Evolutionary conservation across 768 basidiomycete genomes (phyloP).

Genomic region (Paxillus involutus): DNA sequence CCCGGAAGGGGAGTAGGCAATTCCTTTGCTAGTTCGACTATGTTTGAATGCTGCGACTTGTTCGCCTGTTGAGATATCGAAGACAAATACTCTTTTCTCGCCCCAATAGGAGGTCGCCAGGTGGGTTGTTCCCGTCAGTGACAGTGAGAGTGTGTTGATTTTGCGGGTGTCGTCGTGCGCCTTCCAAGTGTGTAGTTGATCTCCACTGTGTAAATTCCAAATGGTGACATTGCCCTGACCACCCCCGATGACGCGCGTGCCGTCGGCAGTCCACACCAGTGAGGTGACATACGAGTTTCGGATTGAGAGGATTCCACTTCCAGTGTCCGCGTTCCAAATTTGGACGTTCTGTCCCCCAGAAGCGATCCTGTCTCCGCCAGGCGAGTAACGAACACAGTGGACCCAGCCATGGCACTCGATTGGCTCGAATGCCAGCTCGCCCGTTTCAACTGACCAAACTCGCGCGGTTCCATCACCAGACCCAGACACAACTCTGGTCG

Average conservation of each 20-base stretch:
- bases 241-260: not conserved
- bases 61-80: not conserved
- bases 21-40: not conserved
- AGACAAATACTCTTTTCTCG: not conserved
- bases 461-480: constrained; percentile 27
- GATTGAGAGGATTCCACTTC: not conserved
- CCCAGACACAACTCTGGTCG: constrained; percentile 39
- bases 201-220: not conserved
- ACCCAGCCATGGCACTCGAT: not conserved
- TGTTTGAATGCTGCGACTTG: not conserved
- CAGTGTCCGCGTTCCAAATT: not conserved
- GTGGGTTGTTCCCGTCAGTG: not conserved
- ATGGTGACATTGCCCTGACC: not conserved
- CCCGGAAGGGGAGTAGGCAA: constrained; percentile 4
- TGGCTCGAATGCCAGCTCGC: not conserved
- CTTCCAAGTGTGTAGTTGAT: not conserved
- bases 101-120: not conserved
- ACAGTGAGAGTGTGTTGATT: not conserved
- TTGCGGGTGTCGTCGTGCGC: too few species aligned
- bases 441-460: too few species aligned
- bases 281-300: not conserved
- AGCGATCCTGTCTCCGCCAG: not conserved
- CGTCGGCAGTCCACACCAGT: not conserved
- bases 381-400: not conserved
- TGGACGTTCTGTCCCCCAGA: not conserved